phyloP scores from a whole-genome alignment of 1,284 basidiomycete genomes.

The Puccinia brachypodii region DNA sequence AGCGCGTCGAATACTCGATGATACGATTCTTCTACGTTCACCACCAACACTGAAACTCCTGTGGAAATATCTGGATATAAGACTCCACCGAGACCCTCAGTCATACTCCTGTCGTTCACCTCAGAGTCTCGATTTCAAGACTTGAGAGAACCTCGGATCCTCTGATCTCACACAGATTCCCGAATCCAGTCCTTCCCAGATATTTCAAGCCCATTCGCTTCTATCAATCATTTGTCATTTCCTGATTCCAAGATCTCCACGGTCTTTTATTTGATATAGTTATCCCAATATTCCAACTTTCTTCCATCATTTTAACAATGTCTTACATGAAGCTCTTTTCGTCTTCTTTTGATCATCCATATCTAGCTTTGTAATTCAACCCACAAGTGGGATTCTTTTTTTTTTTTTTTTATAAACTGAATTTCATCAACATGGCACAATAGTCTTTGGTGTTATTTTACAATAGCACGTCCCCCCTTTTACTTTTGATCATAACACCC shows the following conservation, averaged over 20 bases:
- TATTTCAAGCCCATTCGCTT: neutral
- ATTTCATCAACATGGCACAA: neutral
- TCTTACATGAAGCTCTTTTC: neutral
- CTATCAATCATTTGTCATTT: neutral
- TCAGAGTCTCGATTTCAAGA: neutral
- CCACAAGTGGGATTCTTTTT: neutral
- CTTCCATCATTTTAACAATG: neutral
- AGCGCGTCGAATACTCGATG: neutral
- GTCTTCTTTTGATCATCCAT: neutral
- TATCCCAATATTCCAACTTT: neutral
- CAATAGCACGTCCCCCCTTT: neutral
- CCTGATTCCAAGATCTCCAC: neutral
- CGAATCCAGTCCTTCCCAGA: neutral
- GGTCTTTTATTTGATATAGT: neutral
- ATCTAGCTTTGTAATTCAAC: neutral
- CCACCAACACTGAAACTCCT: neutral
- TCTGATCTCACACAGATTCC: neutral
- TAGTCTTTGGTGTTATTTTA: neutral
- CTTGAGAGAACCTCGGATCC: neutral
- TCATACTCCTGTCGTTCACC: neutral
- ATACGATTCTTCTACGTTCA: neutral
- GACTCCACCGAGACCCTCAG: neutral
- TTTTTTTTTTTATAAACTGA: neutral
- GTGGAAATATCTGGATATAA: neutral
- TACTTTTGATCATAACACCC: neutral